Evolutionary conservation across 768 basidiomycete species (phyloP).

Genomic region (Kockovaella imperatae): DNA sequence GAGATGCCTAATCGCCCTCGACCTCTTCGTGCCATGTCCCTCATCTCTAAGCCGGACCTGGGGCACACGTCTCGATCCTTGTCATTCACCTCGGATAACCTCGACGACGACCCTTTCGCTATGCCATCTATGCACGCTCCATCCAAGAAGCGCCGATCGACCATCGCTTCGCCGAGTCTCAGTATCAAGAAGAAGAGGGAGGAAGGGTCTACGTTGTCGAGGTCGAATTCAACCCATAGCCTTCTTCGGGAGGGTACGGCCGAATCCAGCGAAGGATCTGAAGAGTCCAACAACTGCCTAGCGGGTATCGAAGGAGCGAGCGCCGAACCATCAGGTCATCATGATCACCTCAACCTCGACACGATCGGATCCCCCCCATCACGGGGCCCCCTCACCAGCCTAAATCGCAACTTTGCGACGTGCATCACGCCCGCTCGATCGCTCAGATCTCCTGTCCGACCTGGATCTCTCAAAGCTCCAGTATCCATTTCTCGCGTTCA

Average conservation of each 20-base stretch:
- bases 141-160: neutral
- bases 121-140: neutral
- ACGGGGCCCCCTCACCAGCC: too few species aligned
- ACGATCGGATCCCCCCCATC: too few species aligned
- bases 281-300: neutral
- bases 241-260: neutral
- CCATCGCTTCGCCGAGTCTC: neutral
- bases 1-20: conserved; percentile 3
- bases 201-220: neutral
- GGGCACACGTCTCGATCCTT: neutral
- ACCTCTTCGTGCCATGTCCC: conserved; percentile 7
- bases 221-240: neutral
- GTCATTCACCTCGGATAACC: neutral
- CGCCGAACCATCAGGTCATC: neutral
- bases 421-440: neutral
- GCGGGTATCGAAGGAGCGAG: neutral
- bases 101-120: neutral
- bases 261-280: neutral
- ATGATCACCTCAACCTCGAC: too few species aligned
- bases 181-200: neutral
- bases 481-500: neutral
- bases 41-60: conserved; percentile 12
- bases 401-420: neutral
- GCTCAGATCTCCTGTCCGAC: neutral
- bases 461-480: neutral